Conservation (phyloP, 164 flowering plant genomes). For the Macadamia tetraphylla region DNA sequence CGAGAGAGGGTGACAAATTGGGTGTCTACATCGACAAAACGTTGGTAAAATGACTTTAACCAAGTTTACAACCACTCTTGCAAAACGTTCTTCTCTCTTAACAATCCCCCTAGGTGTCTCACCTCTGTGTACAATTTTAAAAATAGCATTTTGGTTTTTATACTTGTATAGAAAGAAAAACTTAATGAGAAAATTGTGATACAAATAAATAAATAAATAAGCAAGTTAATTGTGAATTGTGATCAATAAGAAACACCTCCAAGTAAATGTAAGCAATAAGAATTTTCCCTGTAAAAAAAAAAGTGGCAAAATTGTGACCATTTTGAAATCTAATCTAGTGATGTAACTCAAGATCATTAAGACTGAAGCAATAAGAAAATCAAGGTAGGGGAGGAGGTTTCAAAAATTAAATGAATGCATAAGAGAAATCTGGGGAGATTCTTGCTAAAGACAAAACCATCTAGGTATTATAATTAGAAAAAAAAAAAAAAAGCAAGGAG, state of each 20-base stretch:
- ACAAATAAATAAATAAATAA: not conserved
- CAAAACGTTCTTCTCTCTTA: constrained; percentile 62
- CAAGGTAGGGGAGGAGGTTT: no score
- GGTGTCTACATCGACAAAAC: no score
- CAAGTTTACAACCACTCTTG: constrained; percentile 79
- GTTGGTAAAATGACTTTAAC: constrained; percentile 57
- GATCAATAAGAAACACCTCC: not conserved
- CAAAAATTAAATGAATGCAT: no score
- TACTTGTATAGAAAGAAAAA: constrained; percentile 36
- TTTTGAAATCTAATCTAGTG: no score
- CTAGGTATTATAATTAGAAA: no score
- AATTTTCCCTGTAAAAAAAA: not conserved
- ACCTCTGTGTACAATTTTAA: constrained; percentile 78
- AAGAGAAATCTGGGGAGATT: no score
- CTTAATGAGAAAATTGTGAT: not conserved
- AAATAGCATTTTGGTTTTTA: constrained; percentile 46
- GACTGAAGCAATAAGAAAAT: no score
- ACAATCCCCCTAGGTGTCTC: constrained; percentile 80
- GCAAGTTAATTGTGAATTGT: not conserved
- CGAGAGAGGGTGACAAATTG: no score
- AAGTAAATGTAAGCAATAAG: not conserved
- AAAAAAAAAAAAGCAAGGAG: no score
- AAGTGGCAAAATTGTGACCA: not conserved
- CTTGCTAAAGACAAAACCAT: not conserved
- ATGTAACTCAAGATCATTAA: no score